phyloP scores from a whole-genome alignment of 2,329 filamentous ascomycete species.

The Dactylellina leptospora region DNA sequence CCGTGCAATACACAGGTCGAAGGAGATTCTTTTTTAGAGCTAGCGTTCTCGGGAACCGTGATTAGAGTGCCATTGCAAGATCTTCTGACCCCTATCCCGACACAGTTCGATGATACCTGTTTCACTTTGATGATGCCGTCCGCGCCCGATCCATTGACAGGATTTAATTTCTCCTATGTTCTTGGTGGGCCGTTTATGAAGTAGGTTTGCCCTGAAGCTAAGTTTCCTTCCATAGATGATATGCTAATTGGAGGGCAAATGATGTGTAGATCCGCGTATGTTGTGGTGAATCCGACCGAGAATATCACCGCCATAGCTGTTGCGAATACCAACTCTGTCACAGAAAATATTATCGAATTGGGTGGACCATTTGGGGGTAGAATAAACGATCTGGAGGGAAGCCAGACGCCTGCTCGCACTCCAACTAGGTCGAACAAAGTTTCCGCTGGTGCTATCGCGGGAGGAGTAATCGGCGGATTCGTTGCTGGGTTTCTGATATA shows the following conservation, averaged over 20 bases:
- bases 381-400: slow-evolving; percentile 1
- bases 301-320: slow-evolving; percentile 34
- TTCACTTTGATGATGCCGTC: slow-evolving; percentile 4
- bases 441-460: slow-evolving; percentile 63
- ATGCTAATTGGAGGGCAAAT: neutral
- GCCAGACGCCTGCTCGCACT: neutral
- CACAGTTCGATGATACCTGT: slow-evolving; percentile 5
- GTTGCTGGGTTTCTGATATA: slow-evolving; percentile 60
- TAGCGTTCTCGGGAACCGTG: slow-evolving; percentile 4
- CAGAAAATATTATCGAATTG: slow-evolving; percentile 6
- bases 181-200: slow-evolving; percentile 29
- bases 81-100: neutral
- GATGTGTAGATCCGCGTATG: slow-evolving; percentile 8
- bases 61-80: slow-evolving; percentile 17
- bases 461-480: slow-evolving; percentile 64
- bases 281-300: slow-evolving; percentile 15
- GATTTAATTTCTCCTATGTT: slow-evolving; percentile 24
- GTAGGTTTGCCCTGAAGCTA: neutral
- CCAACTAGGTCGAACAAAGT: slow-evolving; percentile 29
- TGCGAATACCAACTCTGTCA: slow-evolving; percentile 6
- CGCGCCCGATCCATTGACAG: neutral
- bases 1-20: slow-evolving; percentile 13
- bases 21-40: slow-evolving; percentile 1
- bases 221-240: neutral
- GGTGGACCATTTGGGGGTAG: slow-evolving; percentile 7